These are phyloP conservation scores for Heliosperma pusillum DNA, from an alignment of 148 eudicot genomes.

Conservation along the genomic window DNA sequence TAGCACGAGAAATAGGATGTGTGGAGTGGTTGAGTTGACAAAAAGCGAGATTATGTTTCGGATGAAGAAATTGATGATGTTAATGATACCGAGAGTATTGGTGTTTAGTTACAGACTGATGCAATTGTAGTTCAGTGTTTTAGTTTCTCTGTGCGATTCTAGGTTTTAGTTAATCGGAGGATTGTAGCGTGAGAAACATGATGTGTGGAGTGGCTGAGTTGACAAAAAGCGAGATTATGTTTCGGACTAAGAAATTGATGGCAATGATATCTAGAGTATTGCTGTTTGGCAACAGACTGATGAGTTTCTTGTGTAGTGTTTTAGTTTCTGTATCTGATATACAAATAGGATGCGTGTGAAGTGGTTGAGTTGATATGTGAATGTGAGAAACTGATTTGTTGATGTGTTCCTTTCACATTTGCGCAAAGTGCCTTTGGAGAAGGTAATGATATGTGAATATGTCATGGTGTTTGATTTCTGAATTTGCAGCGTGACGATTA, in stretches of 20 bases:
- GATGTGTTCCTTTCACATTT: neutral
- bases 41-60: neutral
- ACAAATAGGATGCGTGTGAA: too few relatives aligned
- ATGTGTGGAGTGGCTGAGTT: neutral
- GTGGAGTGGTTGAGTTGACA: too few relatives aligned
- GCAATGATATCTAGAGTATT: too few relatives aligned
- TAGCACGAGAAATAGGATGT: neutral
- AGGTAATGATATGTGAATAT: neutral
- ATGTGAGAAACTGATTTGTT: neutral
- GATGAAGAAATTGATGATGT: neutral
- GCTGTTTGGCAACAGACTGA: too few relatives aligned
- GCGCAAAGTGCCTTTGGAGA: neutral
- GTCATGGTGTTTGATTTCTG: neutral
- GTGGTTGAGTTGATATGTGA: neutral
- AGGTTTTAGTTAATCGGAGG: constrained; percentile 3
- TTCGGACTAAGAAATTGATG: too few relatives aligned
- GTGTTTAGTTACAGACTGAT: neutral
- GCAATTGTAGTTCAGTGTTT: neutral
- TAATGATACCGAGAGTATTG: neutral
- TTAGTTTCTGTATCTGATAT: too few relatives aligned
- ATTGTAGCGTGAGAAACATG: neutral
- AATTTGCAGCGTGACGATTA: neutral
- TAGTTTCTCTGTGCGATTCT: neutral
- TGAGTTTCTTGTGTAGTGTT: too few relatives aligned
- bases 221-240: neutral